A percentile compares a stretch with the other conserved stretches of the same genome.
Evolutionary conservation across 805 yeast species (phyloP).

Genomic region (Yarrowia bubula): DNA sequence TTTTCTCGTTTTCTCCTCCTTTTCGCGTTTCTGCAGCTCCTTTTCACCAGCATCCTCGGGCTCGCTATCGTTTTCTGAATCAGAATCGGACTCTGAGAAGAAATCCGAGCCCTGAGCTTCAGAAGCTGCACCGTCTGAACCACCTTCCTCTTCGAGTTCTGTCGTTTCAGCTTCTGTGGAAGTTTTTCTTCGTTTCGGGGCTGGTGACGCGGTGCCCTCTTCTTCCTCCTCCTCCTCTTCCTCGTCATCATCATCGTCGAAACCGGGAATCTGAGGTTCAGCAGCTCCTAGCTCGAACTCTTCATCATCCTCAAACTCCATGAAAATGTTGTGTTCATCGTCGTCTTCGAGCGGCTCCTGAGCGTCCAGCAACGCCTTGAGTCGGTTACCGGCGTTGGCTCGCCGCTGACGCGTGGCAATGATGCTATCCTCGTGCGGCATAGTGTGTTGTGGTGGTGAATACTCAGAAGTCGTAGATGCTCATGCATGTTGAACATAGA

Average conservation of each 20-base stretch:
- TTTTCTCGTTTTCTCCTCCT: slow-evolving; percentile 37
- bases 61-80: slow-evolving; percentile 23
- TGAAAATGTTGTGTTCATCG: slow-evolving; percentile 62
- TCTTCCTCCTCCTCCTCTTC: slow-evolving; percentile 31
- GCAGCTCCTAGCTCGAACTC: slow-evolving; percentile 42
- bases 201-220: slow-evolving; percentile 16
- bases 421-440: slow-evolving; percentile 20
- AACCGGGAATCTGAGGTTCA: slow-evolving; percentile 19
- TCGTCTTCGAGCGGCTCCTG: slow-evolving; percentile 63
- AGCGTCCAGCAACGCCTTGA: slow-evolving; percentile 67
- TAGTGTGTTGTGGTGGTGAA: background rate
- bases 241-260: slow-evolving; percentile 27
- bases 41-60: slow-evolving; percentile 60
- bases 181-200: slow-evolving; percentile 3
- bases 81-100: slow-evolving; percentile 7
- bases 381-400: slow-evolving; percentile 85
- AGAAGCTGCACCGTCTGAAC: slow-evolving; percentile 44
- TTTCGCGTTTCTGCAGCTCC: slow-evolving; percentile 50
- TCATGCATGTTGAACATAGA: background rate
- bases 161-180: slow-evolving; percentile 21
- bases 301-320: slow-evolving; percentile 44
- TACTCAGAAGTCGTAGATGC: background rate
- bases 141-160: slow-evolving; percentile 42
- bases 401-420: slow-evolving; percentile 69
- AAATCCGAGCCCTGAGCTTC: slow-evolving; percentile 44